phyloP scores from a whole-genome alignment of 345 rosid species.

The Pugionium cornutum region DNA sequence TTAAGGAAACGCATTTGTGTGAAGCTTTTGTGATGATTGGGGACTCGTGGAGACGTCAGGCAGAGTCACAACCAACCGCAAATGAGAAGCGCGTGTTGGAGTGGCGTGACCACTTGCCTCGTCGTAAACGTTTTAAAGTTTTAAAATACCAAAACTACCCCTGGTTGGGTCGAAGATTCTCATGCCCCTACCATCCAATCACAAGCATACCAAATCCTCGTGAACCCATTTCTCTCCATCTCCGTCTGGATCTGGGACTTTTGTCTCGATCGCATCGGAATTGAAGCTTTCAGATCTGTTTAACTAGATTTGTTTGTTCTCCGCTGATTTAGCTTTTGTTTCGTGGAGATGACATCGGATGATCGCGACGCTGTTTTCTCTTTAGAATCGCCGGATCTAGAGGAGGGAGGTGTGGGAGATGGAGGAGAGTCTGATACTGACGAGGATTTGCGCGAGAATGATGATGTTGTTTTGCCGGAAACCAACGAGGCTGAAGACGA shows the following conservation, averaged over 20 bases:
- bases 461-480: conserved; percentile 44
- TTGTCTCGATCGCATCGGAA: conserved; percentile 2
- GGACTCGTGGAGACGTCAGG: conserved; percentile 7
- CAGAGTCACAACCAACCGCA: background rate
- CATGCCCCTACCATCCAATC: conserved; percentile 28
- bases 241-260: conserved; percentile 16
- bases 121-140: background rate
- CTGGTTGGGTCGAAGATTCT: conserved; percentile 31
- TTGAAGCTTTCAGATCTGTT: conserved; percentile 16
- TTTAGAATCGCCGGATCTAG: conserved; percentile 59
- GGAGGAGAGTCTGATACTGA: conserved; percentile 45
- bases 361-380: conserved; percentile 60
- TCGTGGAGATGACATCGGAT: conserved; percentile 54
- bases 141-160: conserved; percentile 24
- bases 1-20: conserved; percentile 1
- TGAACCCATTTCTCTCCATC: conserved; percentile 29
- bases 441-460: conserved; percentile 45
- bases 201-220: conserved; percentile 23
- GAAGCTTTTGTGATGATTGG: background rate
- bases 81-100: conserved; percentile 27
- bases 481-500: conserved; percentile 44
- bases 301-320: background rate
- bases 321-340: background rate
- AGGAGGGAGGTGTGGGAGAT: conserved; percentile 40
- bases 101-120: conserved; percentile 23